Evolutionary conservation across 139 green algal species (phyloP).

Genomic region (Micromonas pusilla): DNA sequence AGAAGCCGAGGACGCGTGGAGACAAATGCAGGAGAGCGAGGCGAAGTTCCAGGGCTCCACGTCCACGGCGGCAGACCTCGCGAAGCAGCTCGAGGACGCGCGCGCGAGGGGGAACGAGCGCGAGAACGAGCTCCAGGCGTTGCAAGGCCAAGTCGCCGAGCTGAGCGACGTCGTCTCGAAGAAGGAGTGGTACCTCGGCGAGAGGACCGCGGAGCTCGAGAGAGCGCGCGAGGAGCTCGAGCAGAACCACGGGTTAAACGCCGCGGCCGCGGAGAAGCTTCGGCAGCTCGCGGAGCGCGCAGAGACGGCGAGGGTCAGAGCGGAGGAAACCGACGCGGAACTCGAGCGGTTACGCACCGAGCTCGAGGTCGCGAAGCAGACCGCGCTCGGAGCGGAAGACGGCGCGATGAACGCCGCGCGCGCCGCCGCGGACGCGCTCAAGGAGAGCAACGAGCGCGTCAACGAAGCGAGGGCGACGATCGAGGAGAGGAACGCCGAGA

Average conservation of each 20-base stretch:
- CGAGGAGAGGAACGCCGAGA: neutral
- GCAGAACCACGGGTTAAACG: too few species aligned
- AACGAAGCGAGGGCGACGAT: neutral
- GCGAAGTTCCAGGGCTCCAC: too few species aligned
- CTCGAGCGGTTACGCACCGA: neutral
- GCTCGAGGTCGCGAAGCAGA: neutral
- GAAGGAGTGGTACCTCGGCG: neutral
- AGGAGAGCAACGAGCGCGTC: neutral
- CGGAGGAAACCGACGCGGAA: neutral
- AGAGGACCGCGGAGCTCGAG: neutral
- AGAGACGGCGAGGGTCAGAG: too few species aligned
- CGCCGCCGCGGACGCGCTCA: neutral
- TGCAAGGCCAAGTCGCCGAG: too few species aligned
- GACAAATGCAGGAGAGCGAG: neutral
- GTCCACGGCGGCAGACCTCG: too few species aligned
- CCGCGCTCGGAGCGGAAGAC: neutral
- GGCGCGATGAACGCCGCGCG: neutral
- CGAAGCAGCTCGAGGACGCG: too few species aligned
- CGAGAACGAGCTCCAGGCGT: too few species aligned
- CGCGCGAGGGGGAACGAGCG: too few species aligned
- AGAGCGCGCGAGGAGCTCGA: neutral
- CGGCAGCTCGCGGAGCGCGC: too few species aligned
- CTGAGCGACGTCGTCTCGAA: neutral
- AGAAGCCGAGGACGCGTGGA: neutral
- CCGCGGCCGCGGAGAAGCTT: too few species aligned